These are phyloP conservation scores for Tetrahymena borealis DNA, from an alignment of 73 alveolate genomes.

Conservation along the genomic window DNA sequence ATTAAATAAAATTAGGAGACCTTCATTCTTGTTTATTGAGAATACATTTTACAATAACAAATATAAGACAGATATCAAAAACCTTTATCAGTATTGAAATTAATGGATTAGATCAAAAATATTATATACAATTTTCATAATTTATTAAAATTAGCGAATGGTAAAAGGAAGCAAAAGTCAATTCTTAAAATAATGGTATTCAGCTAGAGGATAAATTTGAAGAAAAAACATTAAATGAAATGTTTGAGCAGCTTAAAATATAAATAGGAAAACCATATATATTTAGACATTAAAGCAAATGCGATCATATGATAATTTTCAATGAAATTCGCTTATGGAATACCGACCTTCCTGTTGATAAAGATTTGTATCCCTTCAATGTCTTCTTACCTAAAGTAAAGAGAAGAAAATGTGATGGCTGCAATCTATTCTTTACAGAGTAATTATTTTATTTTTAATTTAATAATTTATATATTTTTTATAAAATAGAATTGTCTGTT, in stretches of 20 bases:
- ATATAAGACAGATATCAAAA: background rate
- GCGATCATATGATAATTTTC: background rate
- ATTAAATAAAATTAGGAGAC: background rate
- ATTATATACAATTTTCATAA: too few relatives aligned
- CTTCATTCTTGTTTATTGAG: background rate
- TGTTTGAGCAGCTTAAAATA: background rate
- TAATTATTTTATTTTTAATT: background rate
- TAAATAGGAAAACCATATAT: background rate
- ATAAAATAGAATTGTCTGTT: background rate
- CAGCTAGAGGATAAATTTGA: background rate
- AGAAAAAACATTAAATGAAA: background rate
- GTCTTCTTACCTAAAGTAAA: background rate
- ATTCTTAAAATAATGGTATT: background rate
- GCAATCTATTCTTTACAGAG: background rate
- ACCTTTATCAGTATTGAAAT: background rate
- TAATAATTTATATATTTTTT: background rate
- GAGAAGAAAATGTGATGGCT: background rate
- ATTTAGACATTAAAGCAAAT: background rate
- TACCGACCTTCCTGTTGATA: background rate
- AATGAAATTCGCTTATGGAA: background rate
- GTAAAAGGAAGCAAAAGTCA: background rate
- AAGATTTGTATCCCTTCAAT: background rate
- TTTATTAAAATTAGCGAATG: background rate
- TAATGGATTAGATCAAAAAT: too few relatives aligned
- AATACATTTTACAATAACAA: background rate